Base-by-base conservation (phyloP, 1,284 basidiomycete genomes). In the Laetiporus sulphureus region DNA sequence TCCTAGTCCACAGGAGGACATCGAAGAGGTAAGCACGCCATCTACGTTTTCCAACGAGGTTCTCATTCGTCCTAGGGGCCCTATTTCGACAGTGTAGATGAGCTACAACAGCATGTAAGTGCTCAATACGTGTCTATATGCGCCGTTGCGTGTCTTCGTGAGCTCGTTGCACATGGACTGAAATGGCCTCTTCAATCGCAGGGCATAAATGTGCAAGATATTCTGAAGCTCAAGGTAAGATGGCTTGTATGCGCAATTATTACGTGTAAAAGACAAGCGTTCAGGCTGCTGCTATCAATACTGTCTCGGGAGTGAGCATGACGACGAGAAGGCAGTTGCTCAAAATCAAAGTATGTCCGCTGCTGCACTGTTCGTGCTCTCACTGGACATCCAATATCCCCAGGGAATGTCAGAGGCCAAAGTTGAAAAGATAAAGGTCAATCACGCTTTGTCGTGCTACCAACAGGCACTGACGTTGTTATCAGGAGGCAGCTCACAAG, bases 181-280 rank as follows among this genome's bases (percentile, higher is more conserved):
- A 7, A 27, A 27, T 13, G 25, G 8, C 13, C 8, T 8, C 25
- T 7, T 7, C 25, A 13, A 8, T 13, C 25, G 5, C 51, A 94
- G 89, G 91, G 92, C 16, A 94, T 95, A 62, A 95, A 94, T 51
- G 83, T 92, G 23, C 88, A 93, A 66, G 92, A 96, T 59, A 94
- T 96, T 43, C 62, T 84, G 44, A 96, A 96, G 65, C 79, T 96
- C 50, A 95, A 95, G 68, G 88, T 86, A 36, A 36, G 52, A 1
- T 19, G 16, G n/a, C 1, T 2, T n/a, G 1, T 13, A 32, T 18
- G 5, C 3, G 11, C 20, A 30, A 8, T 19, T 2, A 31, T 33
- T 5, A 32, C 40, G n/a, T 23, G n/a, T 21, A 32, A 32, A 36
- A 32, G n/a, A 47, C 46, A 25, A 35, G 27, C 8, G 20, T 36